Conservation (phyloP, 768 basidiomycete species). For the Gymnopilus dilepis region DNA sequence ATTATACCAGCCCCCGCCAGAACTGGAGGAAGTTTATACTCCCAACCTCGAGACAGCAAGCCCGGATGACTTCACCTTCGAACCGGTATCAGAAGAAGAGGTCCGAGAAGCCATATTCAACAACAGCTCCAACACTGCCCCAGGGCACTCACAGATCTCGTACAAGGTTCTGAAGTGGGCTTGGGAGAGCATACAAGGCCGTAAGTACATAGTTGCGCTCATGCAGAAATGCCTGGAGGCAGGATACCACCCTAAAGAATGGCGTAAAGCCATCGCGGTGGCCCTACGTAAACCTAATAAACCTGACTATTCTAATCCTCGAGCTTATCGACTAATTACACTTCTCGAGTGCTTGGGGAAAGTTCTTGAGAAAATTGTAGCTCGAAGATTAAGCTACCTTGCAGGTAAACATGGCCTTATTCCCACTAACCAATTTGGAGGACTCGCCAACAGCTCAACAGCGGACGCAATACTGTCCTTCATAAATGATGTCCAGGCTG, state of each 20-base stretch:
- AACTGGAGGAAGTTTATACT: conserved; percentile 1
- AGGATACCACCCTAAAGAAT: conserved; percentile 33
- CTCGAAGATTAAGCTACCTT: conserved; percentile 27
- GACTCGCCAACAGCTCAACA: conserved; percentile 27
- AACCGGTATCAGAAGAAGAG: conserved; percentile 24
- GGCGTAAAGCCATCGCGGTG: conserved; percentile 34
- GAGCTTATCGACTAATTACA: conserved; percentile 40
- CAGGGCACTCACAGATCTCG: conserved; percentile 28
- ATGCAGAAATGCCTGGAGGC: conserved; percentile 26
- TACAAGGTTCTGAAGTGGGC: conserved; percentile 32
- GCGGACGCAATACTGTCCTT: conserved; percentile 28
- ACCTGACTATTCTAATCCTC: conserved; percentile 37
- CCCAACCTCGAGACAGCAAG: conserved; percentile 3
- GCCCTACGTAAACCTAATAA: conserved; percentile 41
- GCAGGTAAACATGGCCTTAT: conserved; percentile 30
- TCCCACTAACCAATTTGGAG: conserved; percentile 29
- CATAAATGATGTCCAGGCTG: conserved; percentile 30
- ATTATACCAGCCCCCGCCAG: conserved; percentile 29
- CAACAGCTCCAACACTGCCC: conserved; percentile 25
- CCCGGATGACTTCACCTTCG: conserved; percentile 21
- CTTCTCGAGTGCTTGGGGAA: conserved; percentile 42
- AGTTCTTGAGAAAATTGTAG: conserved; percentile 33
- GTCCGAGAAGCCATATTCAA: conserved; percentile 26
- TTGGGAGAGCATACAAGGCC: conserved; percentile 16
- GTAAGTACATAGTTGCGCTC: conserved; percentile 10